Evolutionary conservation across 352 stramenopile species (phyloP).

Genomic region (Vaucheria bursata): DNA sequence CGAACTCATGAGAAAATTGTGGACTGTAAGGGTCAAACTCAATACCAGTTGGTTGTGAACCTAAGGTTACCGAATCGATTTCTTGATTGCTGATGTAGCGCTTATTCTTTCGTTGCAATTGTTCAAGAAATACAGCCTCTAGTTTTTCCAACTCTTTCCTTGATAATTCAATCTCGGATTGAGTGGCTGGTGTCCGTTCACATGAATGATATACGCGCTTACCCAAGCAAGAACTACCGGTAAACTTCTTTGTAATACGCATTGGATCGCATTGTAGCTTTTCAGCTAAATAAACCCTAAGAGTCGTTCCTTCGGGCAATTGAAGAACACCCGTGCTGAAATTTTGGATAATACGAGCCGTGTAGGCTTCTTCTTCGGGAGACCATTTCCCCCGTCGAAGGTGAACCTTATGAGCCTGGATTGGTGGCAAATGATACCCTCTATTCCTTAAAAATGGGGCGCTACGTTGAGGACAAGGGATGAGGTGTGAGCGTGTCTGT

Average conservation of each 20-base stretch:
- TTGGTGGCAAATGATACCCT: not conserved
- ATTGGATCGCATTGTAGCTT: slow-evolving; percentile 81
- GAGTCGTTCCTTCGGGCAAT: slow-evolving; percentile 68
- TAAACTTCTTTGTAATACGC: slow-evolving; percentile 86
- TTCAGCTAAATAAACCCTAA: slow-evolving; percentile 72
- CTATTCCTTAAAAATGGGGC: not conserved
- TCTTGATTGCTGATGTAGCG: not conserved
- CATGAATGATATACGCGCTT: slow-evolving; percentile 54
- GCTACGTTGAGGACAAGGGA: not conserved
- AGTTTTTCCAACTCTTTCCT: slow-evolving; percentile 43
- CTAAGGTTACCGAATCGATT: not conserved
- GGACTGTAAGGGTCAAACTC: not conserved
- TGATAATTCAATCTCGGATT: slow-evolving; percentile 26
- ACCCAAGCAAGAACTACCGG: slow-evolving; percentile 63
- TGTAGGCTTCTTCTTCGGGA: slow-evolving; percentile 44
- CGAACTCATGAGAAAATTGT: not conserved
- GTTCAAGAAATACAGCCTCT: slow-evolving; percentile 27
- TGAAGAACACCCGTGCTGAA: slow-evolving; percentile 69
- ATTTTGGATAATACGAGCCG: slow-evolving; percentile 60
- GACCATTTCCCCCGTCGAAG: not conserved
- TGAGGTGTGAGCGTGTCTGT: not conserved
- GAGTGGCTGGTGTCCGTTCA: slow-evolving; percentile 13
- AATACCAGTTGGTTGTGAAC: not conserved
- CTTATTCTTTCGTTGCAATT: slow-evolving; percentile 41
- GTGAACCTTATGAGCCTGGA: not conserved